phyloP scores from a whole-genome alignment of 495 filamentous ascomycete genomes.

The Lophiotrema nucula region DNA sequence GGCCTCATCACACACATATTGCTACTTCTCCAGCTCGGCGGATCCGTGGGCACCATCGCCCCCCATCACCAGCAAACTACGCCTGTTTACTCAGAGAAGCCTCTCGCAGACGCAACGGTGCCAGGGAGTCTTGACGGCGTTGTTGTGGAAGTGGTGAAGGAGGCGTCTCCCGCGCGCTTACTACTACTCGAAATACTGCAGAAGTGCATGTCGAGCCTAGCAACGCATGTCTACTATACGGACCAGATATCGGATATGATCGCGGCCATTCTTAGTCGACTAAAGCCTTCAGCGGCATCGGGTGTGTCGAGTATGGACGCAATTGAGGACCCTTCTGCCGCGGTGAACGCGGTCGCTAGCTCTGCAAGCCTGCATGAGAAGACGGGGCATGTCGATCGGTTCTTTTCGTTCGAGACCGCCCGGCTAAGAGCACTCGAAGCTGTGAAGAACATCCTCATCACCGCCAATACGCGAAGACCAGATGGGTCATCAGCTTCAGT shows the following conservation, averaged over 20 bases:
- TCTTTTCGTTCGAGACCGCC: conserved; percentile 71
- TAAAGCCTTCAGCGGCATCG: conserved; percentile 61
- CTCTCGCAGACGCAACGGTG: not conserved
- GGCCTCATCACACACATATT: conserved; percentile 78
- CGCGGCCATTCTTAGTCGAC: conserved; percentile 67
- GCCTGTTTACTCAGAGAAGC: conserved; percentile 19
- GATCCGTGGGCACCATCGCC: conserved; percentile 44
- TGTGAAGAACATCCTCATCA: conserved; percentile 73
- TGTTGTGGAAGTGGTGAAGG: conserved; percentile 35
- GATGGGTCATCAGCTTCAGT: conserved; percentile 60
- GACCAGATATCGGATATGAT: conserved; percentile 94
- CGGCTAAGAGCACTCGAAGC: conserved; percentile 75
- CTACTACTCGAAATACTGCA: conserved; percentile 66
- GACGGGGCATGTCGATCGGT: conserved; percentile 52
- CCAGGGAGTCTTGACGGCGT: conserved; percentile 23
- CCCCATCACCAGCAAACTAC: conserved; percentile 38
- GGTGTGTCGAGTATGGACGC: conserved; percentile 40
- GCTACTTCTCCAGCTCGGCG: conserved; percentile 64
- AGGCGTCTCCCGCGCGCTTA: conserved; percentile 48
- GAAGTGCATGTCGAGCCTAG: conserved; percentile 77
- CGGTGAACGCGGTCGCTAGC: conserved; percentile 41
- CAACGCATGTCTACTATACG: conserved; percentile 89
- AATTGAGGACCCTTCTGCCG: conserved; percentile 41
- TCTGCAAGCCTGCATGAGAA: conserved; percentile 48
- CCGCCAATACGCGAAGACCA: conserved; percentile 67